A percentile compares a stretch with the other conserved stretches of the same genome.
Evolutionary conservation across 106 monocot species (phyloP).

Genomic region (Dendrobium nobile): DNA sequence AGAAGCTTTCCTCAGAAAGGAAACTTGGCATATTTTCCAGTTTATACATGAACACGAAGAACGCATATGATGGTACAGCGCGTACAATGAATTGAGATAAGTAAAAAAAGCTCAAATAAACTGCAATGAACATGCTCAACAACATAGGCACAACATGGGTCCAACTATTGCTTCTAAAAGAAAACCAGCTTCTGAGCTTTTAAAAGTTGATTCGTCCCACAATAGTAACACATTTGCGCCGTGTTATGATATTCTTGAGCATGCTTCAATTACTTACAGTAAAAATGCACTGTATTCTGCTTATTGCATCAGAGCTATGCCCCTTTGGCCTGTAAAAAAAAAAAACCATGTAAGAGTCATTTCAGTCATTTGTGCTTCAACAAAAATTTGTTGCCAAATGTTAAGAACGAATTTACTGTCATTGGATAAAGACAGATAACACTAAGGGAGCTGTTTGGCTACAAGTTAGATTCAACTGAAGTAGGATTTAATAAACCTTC

Average conservation of each 20-base stretch:
- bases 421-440: no score
- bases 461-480: no score
- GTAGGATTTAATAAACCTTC: no score
- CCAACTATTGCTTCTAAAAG: no score
- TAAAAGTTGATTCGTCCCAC: not conserved
- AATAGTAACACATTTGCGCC: not conserved
- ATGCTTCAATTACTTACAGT: not conserved
- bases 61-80: not conserved
- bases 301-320: not conserved
- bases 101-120: not conserved
- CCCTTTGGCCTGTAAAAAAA: not conserved
- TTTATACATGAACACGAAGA: not conserved
- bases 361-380: not conserved
- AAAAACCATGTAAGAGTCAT: not conserved
- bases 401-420: not conserved
- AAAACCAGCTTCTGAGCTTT: not conserved
- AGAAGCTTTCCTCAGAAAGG: not conserved
- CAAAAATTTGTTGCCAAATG: not conserved
- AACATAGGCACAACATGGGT: not conserved
- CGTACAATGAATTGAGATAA: not conserved
- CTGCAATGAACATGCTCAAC: constrained; percentile 3
- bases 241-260: not conserved
- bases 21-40: not conserved
- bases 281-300: not conserved
- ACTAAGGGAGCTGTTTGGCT: no score